Conservation (phyloP, 257 asterid species). For the Lantana camara region DNA sequence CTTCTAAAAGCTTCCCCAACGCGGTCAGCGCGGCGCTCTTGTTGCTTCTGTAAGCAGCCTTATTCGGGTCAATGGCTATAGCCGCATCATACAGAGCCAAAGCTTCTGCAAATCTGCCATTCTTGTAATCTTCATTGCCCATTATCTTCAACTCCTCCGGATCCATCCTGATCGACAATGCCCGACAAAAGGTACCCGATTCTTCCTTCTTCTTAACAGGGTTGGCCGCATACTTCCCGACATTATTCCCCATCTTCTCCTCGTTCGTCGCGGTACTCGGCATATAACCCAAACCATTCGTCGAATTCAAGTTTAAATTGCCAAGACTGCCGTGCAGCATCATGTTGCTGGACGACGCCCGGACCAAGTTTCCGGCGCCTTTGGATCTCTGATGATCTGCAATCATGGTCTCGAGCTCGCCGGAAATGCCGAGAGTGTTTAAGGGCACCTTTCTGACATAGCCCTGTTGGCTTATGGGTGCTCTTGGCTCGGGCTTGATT, state of each 20-base stretch:
- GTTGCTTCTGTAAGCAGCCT: slow-evolving; percentile 95
- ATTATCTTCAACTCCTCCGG: slow-evolving; percentile 89
- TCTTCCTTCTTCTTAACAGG: slow-evolving; percentile 51
- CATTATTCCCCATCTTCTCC: slow-evolving; percentile 22
- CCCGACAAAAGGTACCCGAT: slow-evolving; percentile 71
- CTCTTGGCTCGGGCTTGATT: slow-evolving; percentile 11
- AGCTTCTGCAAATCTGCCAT: slow-evolving; percentile 93
- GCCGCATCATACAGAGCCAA: slow-evolving; percentile 91
- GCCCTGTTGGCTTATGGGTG: slow-evolving; percentile 30
- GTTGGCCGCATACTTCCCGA: slow-evolving; percentile 49
- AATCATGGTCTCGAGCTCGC: slow-evolving; percentile 80
- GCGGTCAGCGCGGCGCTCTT: slow-evolving; percentile 96
- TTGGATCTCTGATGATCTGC: slow-evolving; percentile 62
- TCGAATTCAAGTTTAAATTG: slow-evolving; percentile 37
- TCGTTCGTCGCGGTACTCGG: slow-evolving; percentile 45
- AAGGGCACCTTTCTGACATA: slow-evolving; percentile 45
- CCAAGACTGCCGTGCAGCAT: slow-evolving; percentile 68
- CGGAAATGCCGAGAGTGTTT: slow-evolving; percentile 52
- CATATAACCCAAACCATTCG: slow-evolving; percentile 35
- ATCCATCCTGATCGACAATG: slow-evolving; percentile 83
- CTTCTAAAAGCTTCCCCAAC: slow-evolving; percentile 86
- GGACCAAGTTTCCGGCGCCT: slow-evolving; percentile 49
- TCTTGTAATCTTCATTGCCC: slow-evolving; percentile 94
- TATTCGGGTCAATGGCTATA: slow-evolving; percentile 80
- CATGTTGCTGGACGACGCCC: slow-evolving; percentile 80